These are phyloP conservation scores for Mortierella sp. DNA, from an alignment of 371 early-diverging fungal genomes.

Conservation along the genomic window DNA sequence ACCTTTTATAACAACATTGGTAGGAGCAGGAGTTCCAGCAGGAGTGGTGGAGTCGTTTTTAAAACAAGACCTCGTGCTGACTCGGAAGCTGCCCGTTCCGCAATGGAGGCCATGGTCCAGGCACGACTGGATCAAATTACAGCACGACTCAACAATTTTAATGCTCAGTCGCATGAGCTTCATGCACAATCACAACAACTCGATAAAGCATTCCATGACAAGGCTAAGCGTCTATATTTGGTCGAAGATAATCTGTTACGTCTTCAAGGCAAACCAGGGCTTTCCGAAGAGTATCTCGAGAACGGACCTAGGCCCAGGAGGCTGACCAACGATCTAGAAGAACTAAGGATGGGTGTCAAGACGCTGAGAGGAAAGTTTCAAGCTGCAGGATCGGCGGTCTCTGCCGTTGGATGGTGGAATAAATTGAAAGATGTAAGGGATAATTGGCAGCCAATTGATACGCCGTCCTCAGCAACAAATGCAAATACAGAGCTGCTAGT, in stretches of 20 bases:
- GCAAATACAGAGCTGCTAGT: not conserved
- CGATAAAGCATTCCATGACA: constrained; percentile 23
- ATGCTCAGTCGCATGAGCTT: constrained; percentile 30
- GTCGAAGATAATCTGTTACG: constrained; percentile 46
- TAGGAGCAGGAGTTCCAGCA: constrained; percentile 11
- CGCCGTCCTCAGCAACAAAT: not conserved
- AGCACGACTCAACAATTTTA: constrained; percentile 23
- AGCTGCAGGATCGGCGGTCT: constrained; percentile 24
- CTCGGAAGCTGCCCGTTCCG: constrained; percentile 35
- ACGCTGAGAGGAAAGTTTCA: constrained; percentile 45
- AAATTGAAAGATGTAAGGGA: constrained; percentile 17
- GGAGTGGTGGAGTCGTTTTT: constrained; percentile 28
- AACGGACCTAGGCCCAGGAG: constrained; percentile 18
- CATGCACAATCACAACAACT: constrained; percentile 20
- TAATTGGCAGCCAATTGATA: not conserved
- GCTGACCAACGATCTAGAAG: constrained; percentile 49
- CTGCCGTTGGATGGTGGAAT: constrained; percentile 37
- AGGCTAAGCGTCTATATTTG: constrained; percentile 33
- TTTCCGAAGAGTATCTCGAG: constrained; percentile 31
- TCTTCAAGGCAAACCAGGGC: constrained; percentile 46
- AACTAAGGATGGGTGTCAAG: constrained; percentile 44
- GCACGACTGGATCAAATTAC: constrained; percentile 32
- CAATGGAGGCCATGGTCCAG: constrained; percentile 49
- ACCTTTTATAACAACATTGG: not conserved
- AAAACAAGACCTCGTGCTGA: constrained; percentile 32